A percentile compares a stretch with the other conserved stretches of the same genome.
These are phyloP conservation scores for Spergularia bocconei DNA, from an alignment of 148 eudicot species.

Conservation along the genomic window DNA sequence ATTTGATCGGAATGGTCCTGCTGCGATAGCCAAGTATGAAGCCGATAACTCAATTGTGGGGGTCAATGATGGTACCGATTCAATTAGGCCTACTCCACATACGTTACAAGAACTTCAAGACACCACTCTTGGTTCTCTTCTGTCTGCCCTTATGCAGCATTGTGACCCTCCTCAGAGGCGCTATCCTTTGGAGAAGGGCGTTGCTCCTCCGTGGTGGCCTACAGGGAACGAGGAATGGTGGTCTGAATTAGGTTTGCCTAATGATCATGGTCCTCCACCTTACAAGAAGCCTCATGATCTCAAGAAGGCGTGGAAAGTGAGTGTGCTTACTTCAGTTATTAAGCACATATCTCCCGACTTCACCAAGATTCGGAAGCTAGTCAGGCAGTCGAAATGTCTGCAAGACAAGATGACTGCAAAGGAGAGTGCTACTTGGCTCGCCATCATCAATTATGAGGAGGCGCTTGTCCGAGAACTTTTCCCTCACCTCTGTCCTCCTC, in stretches of 20 bases:
- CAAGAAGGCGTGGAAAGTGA: conserved; percentile 44
- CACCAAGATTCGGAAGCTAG: conserved; percentile 42
- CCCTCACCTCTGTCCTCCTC: conserved; percentile 36
- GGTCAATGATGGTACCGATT: conserved; percentile 11
- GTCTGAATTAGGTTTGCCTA: conserved; percentile 32
- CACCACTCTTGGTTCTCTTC: conserved; percentile 44
- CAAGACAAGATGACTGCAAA: conserved; percentile 55
- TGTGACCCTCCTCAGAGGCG: conserved; percentile 53
- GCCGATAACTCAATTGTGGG: conserved; percentile 29
- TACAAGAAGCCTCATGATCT: conserved; percentile 49
- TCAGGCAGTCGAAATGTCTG: conserved; percentile 44
- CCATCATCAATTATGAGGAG: conserved; percentile 41
- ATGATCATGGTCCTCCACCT: conserved; percentile 41
- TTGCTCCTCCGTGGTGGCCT: conserved; percentile 59
- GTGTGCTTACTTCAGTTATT: conserved; percentile 43
- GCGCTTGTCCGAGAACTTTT: conserved; percentile 27
- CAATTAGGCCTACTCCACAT: conserved; percentile 30
- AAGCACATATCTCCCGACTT: conserved; percentile 44
- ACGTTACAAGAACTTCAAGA: conserved; percentile 50
- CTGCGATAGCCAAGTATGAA: conserved; percentile 36
- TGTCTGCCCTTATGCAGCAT: conserved; percentile 49
- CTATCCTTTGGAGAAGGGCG: conserved; percentile 44
- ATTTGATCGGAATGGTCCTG: conserved; percentile 48
- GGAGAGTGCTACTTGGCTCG: conserved; percentile 46
- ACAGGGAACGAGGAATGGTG: conserved; percentile 48